A percentile compares a stretch with the other conserved stretches of the same genome.
Conservation (phyloP, 1,139 yeast species). For the Magnusiomyces ingens region DNA sequence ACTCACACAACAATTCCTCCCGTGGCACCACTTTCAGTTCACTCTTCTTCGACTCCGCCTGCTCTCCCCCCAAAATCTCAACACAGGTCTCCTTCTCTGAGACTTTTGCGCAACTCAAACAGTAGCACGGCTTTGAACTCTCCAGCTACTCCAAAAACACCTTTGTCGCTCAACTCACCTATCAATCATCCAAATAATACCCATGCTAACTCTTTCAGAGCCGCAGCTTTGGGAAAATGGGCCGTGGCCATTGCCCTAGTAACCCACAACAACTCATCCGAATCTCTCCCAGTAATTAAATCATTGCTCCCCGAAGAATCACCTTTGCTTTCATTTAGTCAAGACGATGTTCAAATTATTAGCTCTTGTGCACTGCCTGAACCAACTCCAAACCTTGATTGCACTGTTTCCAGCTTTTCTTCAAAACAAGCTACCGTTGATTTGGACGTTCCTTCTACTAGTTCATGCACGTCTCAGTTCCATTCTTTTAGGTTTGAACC, state of each 20-base stretch:
- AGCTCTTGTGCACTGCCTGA: constrained; percentile 31
- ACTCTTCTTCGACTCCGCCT: not conserved
- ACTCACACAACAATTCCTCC: not conserved
- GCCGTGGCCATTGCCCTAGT: not conserved
- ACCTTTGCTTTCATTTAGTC: constrained; percentile 20
- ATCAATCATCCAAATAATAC: not conserved
- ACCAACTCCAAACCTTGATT: constrained; percentile 15
- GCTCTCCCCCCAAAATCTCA: not conserved
- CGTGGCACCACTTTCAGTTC: not conserved
- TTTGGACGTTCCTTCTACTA: not conserved
- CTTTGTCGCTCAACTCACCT: not conserved
- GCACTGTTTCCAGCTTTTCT: not conserved
- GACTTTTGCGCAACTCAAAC: not conserved
- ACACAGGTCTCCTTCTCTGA: not conserved
- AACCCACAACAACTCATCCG: not conserved
- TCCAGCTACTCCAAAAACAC: not conserved
- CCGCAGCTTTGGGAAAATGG: not conserved
- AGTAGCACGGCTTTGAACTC: not conserved
- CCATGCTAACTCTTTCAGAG: not conserved
- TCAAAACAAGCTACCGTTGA: not conserved
- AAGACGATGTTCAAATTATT: constrained; percentile 27
- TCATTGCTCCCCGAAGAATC: not conserved
- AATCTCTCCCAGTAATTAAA: not conserved
- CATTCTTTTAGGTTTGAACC: constrained; percentile 23
- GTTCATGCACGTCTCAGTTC: constrained; percentile 15